These are phyloP conservation scores for Bassia scoparia DNA, from an alignment of 148 eudicot species.

Conservation along the genomic window DNA sequence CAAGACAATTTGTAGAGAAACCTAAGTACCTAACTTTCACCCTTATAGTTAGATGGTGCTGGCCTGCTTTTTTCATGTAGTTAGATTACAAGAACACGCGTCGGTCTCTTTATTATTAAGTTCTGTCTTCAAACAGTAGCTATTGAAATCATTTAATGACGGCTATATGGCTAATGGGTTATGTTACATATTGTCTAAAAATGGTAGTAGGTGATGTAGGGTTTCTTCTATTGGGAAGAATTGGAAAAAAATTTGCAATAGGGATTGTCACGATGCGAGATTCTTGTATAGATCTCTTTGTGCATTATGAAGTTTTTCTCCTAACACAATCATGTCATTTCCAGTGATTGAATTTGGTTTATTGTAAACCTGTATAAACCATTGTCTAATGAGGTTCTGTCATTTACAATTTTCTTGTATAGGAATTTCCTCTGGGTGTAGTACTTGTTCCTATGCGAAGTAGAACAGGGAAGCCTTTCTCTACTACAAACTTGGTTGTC, in stretches of 20 bases:
- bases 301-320: not conserved
- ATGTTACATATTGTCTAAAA: not conserved
- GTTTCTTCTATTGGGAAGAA: not conserved
- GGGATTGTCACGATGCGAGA: not conserved
- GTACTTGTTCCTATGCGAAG: constrained; percentile 80
- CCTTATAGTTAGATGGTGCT: too few relatives aligned
- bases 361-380: not conserved
- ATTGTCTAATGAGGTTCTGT: constrained; percentile 2
- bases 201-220: not conserved
- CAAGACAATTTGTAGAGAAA: too few relatives aligned
- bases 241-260: not conserved
- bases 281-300: not conserved
- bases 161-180: not conserved
- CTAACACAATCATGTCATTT: not conserved
- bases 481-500: constrained; percentile 82
- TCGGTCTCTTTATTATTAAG: too few relatives aligned
- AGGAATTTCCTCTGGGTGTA: constrained; percentile 93
- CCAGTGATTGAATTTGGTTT: not conserved
- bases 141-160: too few relatives aligned
- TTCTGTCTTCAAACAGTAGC: too few relatives aligned
- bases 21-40: too few relatives aligned
- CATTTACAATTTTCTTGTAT: constrained; percentile 16
- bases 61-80: too few relatives aligned
- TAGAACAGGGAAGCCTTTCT: constrained; percentile 79
- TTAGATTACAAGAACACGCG: too few relatives aligned